phyloP scores from a whole-genome alignment of 1,139 yeast genomes.

The Protomyces pachydermus region DNA sequence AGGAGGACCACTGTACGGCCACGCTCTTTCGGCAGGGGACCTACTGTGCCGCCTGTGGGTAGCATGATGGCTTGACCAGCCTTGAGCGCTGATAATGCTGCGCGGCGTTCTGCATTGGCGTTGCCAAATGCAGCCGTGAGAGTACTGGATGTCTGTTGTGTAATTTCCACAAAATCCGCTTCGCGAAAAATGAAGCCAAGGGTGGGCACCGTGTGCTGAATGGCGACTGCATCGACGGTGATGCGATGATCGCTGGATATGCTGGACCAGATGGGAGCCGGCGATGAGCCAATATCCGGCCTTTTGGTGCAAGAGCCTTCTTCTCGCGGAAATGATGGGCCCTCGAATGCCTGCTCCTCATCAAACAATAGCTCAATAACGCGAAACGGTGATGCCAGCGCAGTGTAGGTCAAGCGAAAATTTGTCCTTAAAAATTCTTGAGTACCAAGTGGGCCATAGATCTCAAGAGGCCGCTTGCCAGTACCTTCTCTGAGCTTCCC shows the following conservation, averaged over 20 bases:
- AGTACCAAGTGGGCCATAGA: slow-evolving; percentile 20
- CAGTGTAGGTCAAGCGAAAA: slow-evolving; percentile 21
- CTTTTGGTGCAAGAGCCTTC: slow-evolving; percentile 3
- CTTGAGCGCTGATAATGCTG: neutral
- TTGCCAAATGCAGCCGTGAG: neutral
- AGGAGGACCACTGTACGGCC: slow-evolving; percentile 22
- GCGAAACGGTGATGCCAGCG: slow-evolving; percentile 16
- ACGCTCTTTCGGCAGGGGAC: neutral
- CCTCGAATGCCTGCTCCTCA: neutral
- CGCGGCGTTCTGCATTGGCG: neutral
- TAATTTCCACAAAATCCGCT: neutral
- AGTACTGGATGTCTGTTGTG: neutral
- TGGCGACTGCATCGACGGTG: slow-evolving; percentile 16
- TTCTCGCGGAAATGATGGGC: slow-evolving; percentile 4
- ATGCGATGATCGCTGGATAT: slow-evolving; percentile 1
- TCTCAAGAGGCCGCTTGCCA: slow-evolving; percentile 4
- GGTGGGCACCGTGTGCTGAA: slow-evolving; percentile 16
- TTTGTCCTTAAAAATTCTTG: slow-evolving; percentile 17
- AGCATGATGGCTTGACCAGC: neutral
- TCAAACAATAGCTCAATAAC: slow-evolving; percentile 9
- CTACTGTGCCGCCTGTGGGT: neutral
- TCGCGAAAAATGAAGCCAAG: slow-evolving; percentile 17
- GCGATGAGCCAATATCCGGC: neutral
- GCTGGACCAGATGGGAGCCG: slow-evolving; percentile 1
- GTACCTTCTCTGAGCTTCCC: slow-evolving; percentile 11